Evolutionary conservation across 1,284 basidiomycete species (phyloP), one percentile per base, ranked within the genome.

Genomic region (Puccinia coronata): DNA sequence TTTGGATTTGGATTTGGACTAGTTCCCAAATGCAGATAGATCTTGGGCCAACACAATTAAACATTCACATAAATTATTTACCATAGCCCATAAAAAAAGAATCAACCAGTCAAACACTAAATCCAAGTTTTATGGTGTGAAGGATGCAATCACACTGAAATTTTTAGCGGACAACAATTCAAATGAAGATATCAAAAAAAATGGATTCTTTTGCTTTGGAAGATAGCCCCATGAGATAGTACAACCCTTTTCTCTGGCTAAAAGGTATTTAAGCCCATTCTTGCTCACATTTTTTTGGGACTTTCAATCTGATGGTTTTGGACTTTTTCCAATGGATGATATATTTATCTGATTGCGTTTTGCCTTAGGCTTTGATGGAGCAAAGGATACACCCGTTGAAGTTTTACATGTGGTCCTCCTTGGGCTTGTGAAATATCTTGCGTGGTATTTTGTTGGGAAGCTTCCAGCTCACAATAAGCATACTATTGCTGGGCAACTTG

Each of bases 361-460:
- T n/a, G n/a, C 11, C n/a, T 6, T 28, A 69, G 65, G 41, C 4
- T 69, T 69, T 47, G 65, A 69, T 25, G 65, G 65, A 14, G 36
- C 25, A 0, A n/a, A 39, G 12, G 39, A 69, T 31, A 69, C 86
- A 0, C 87, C 86, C 0, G 86, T 87, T 0, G 86, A 88, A 80
- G 85, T 87, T 4, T 83, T 88, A 0, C 87, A 88, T 83, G 85
- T 87, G 0, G 82, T 87, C 4, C 83, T 87, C 0, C 84, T 87
- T 0, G 87, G 87, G 0, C 83, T 87, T 51, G 84, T 87, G 12
- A 88, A 88, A 82, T 88, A 88, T 72, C 84, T 87, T 39, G 88
- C 87, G 86, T n/a, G 39, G 11, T 39, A 43, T 23, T 47, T 69
- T 34, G 11, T 61, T 1, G 14, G 14, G 1, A 36, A 8, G 3